These are phyloP conservation scores for Coemansia sp. DNA, from an alignment of 192 early-diverging fungal species.

Conservation along the genomic window DNA sequence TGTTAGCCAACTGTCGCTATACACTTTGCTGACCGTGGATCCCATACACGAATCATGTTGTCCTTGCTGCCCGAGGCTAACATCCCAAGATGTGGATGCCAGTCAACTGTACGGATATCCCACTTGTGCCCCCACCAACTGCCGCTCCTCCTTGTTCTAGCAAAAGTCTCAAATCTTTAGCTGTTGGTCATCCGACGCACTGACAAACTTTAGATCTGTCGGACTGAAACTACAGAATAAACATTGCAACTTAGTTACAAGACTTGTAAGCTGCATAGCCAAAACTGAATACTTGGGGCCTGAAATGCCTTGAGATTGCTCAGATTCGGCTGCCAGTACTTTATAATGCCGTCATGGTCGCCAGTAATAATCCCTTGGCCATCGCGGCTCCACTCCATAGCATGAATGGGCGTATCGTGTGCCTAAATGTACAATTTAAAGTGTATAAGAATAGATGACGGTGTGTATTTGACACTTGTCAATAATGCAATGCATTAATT, in stretches of 20 bases:
- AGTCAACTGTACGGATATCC: conserved; percentile 96
- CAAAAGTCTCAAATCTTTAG: conserved; percentile 97
- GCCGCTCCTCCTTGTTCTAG: conserved; percentile 73
- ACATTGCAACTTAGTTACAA: not conserved
- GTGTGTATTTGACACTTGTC: no score
- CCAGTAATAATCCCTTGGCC: conserved; percentile 93
- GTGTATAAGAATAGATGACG: no score
- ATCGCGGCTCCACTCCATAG: conserved; percentile 95
- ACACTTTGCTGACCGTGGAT: conserved; percentile 84
- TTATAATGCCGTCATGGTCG: conserved; percentile 88
- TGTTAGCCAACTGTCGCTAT: conserved; percentile 89
- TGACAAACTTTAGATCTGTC: conserved; percentile 91
- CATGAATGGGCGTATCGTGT: conserved; percentile 88
- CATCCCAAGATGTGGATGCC: conserved; percentile 93
- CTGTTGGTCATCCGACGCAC: conserved; percentile 88
- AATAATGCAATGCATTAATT: not conserved
- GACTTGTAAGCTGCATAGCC: not conserved
- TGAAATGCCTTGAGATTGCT: conserved; percentile 85
- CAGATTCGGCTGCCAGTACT: conserved; percentile 98
- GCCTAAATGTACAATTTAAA: conserved; percentile 37
- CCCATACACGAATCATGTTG: conserved; percentile 95
- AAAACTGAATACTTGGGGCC: conserved; percentile 79
- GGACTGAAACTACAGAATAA: conserved; percentile 80
- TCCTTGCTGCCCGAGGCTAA: conserved; percentile 94
- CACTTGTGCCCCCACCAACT: conserved; percentile 89